Evolutionary conservation across 2,329 filamentous ascomycete species (phyloP), one percentile per base, ranked within the genome.

Genomic region (Purpureocillium takamizusanense): DNA sequence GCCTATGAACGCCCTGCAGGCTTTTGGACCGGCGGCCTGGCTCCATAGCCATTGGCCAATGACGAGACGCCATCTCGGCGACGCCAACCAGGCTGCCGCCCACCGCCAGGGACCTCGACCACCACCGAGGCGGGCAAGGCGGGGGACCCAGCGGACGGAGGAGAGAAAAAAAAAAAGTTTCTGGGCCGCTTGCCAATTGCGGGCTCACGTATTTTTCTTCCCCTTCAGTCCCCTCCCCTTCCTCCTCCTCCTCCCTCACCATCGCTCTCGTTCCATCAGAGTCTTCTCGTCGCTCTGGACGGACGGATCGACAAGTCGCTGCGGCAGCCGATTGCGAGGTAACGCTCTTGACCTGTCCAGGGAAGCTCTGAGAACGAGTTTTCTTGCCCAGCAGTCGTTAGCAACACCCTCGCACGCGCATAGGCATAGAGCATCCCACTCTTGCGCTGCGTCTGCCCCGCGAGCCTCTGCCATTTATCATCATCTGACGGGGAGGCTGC

Each of bases 341-440:
- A 61, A 56, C 36, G 43, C 55, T 57, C 55, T 51, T 56, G 54
- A 57, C 57, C 52, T 54, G 50, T 46, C 46, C 51, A 52, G 50
- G 55, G 50, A 51, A 55, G 50, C 56, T 61, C 58, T 59, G 58
- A 54, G 52, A 61, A 58, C 50, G 56, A 52, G 55, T 57, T 59
- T 53, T 54, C 55, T 57, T 25, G 57, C 52, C 51, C 51, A 50
- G 56, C 51, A 47, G 48, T 59, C 50, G 57, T 53, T 54, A 51
- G 53, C 51, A 52, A 47, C 48, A 48, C 46, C 43, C 43, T 50
- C 45, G 45, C 48, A 48, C 46, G 46, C 39, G 33, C 38, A 25
- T 10, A 25, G 10, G 6, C 21, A 25, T 13, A 12, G 45, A 44
- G 43, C 45, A 42, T 38, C 42, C 29, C 40, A 23, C 27, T 35